Base-by-base conservation (phyloP, 495 filamentous ascomycete genomes). In the Trichoderma erinaceum region DNA sequence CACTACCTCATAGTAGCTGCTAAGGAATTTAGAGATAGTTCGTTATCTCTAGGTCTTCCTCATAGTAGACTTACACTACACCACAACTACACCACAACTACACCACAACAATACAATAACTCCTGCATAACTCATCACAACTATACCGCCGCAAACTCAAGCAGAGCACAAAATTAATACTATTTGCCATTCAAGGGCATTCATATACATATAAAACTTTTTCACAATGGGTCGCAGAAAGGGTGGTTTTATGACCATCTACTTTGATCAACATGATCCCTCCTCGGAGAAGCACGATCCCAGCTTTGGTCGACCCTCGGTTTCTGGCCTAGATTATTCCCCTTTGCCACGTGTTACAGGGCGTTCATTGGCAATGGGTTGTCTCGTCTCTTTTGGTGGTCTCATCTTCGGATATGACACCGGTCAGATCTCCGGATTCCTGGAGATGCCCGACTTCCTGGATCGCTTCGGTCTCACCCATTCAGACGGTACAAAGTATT, bases 401-500 rank as follows among this genome's bases (percentile, higher is more conserved):
- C 13, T 66, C 3, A 66, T 66, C 43, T 66, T 66, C 16, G 65
- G 85, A 71, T 88, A 88, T 69, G 85, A 88, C 25, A 89, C 87
- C 70, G 78, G 79, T 68, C 79, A 81, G 69, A 79, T 81, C 63
- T 80, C 78, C 38, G 79, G 79, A 66, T 88, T 89, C 72, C 81
- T 86, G 25, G 83, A 82, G 65, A 88, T 89, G 87, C 38, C 74
- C 4, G 77, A 80, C 66, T 81, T 79, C 70, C 65, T 80, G 44
- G 61, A 71, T 11, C 72, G 75, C 27, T 81, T 81, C 64, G 78
- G 79, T n/a, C 44, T 73, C 43, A 63, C 29, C 2, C 12, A 67
- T 13, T 68, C 65, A 6, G 58, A 75, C 25, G 75, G 73, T 27
- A 69, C 69, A 43, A 32, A 48, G 4, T 66, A 66, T 13, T 66